These are phyloP conservation scores for Neurospora sublineolata DNA, from an alignment of 495 filamentous ascomycete genomes.

Conservation along the genomic window DNA sequence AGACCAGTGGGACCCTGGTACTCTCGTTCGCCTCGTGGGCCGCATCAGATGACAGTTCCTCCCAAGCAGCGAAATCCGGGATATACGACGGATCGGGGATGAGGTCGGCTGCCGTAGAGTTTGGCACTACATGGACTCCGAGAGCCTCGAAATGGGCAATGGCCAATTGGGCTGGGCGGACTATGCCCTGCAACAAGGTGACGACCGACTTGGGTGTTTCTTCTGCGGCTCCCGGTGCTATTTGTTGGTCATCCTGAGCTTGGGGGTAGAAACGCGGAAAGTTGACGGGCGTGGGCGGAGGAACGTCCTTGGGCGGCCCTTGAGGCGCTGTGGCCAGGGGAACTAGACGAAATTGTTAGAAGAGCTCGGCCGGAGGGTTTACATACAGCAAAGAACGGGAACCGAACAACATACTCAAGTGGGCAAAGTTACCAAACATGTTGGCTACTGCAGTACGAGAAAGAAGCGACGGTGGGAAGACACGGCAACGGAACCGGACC, in stretches of 20 bases:
- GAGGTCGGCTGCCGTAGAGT: conserved; percentile 31
- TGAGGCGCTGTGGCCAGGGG: conserved; percentile 14
- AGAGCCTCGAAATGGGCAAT: conserved; percentile 38
- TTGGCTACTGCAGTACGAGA: not conserved
- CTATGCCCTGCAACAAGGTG: conserved; percentile 32
- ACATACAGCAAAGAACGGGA: not conserved
- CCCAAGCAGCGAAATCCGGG: conserved; percentile 36
- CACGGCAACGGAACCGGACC: not conserved
- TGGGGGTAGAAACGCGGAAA: conserved; percentile 35
- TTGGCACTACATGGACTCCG: conserved; percentile 34
- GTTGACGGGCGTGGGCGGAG: conserved; percentile 40
- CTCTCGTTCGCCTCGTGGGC: conserved; percentile 30
- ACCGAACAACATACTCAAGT: conserved; percentile 21
- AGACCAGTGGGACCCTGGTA: conserved; percentile 31
- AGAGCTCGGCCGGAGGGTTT: not conserved
- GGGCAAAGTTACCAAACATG: conserved; percentile 26
- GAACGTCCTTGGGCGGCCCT: conserved; percentile 34
- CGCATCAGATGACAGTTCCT: conserved; percentile 31
- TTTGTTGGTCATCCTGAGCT: conserved; percentile 6
- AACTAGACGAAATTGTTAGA: conserved; percentile 24
- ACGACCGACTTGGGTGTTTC: conserved; percentile 24
- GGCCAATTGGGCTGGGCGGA: conserved; percentile 35
- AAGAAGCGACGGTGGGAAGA: not conserved
- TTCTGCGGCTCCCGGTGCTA: not conserved
- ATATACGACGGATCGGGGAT: conserved; percentile 37